Evolutionary conservation across 768 basidiomycete genomes (phyloP), one percentile per base, ranked within the genome.

Genomic region (Daedaleopsis nitida): DNA sequence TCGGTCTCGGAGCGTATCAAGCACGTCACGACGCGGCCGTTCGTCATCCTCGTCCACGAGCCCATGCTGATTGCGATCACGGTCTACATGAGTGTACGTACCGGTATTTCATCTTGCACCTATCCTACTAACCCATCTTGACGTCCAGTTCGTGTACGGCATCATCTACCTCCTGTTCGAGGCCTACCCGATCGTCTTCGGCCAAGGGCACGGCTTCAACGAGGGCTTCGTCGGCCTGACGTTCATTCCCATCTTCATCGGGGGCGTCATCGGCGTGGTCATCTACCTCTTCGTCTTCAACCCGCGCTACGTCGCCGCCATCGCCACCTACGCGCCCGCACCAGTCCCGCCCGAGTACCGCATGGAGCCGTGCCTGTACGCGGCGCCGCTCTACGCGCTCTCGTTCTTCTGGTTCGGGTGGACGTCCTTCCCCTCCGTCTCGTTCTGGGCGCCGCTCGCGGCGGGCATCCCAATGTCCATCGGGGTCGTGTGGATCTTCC

Each of bases 391-490:
- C 35, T 80, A 84, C 63, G 74, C 82, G 35, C 44, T 76, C 24
- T 81, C 84, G 11, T 85, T 88, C 73, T 89, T 90, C 73, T 87
- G 87, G 87, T 86, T 89, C 60, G 85, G 84, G 39, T 87, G 86
- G 86, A 84, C 86, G 3, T 85, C 85, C 0, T 83, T 72, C 65
- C 80, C 84, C 13, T 75, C 72, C 58, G 73, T 86, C 55, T 80
- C 79, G 3, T 81, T 77, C 45, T 86, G 83, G 83, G 81, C 74
- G 3, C 86, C 85, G 5, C 74, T 87, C 72, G 68, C 78, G 60
- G 76, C 85, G 0, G 83, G 83, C 1, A 54, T 76, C 34, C 62
- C 78, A 9, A 74, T 85, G 70, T 84, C 84, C 16, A 83, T 82
- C 62, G 74, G 81, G 23, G 82, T 86, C 60, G 76, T 79, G 55